Evolutionary conservation across 306 rosid species (phyloP).

Genomic region (Cyclanthera cordifolia): DNA sequence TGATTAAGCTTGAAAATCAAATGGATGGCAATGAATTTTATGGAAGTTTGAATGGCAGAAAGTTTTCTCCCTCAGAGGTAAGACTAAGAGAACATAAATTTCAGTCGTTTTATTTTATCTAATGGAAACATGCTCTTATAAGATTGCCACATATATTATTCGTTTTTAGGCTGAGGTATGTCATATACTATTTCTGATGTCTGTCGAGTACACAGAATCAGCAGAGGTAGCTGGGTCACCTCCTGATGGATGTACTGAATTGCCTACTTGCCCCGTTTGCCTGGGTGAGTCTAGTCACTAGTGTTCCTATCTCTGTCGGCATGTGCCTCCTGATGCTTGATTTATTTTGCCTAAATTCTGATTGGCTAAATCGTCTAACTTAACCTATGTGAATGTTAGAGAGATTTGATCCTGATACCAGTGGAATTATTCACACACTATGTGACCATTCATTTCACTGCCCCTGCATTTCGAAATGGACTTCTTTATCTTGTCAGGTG

Average conservation of each 20-base stretch:
- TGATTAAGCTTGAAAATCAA: constrained; percentile 44
- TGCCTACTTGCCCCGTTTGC: constrained; percentile 92
- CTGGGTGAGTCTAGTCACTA: constrained; percentile 48
- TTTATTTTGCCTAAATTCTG: neutral
- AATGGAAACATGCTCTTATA: neutral
- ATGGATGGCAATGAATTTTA: constrained; percentile 40
- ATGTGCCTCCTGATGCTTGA: neutral
- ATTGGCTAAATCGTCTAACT: neutral
- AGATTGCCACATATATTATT: constrained; percentile 2
- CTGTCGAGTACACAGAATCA: constrained; percentile 73
- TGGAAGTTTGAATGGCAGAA: constrained; percentile 52
- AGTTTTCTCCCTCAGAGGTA: constrained; percentile 71
- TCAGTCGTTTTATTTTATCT: neutral
- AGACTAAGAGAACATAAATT: constrained; percentile 18
- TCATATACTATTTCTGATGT: constrained; percentile 54
- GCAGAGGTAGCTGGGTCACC: constrained; percentile 70
- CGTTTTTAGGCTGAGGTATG: constrained; percentile 73
- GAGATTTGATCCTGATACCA: constrained; percentile 69
- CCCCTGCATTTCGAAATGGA: constrained; percentile 91
- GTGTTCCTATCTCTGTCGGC: neutral
- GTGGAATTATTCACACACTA: constrained; percentile 68
- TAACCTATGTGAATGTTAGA: constrained; percentile 38
- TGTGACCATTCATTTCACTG: constrained; percentile 94
- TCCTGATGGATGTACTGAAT: constrained; percentile 55
- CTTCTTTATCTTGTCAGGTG: constrained; percentile 82